Base-by-base conservation (phyloP, 805 yeast genomes). In the Candida koratica region DNA sequence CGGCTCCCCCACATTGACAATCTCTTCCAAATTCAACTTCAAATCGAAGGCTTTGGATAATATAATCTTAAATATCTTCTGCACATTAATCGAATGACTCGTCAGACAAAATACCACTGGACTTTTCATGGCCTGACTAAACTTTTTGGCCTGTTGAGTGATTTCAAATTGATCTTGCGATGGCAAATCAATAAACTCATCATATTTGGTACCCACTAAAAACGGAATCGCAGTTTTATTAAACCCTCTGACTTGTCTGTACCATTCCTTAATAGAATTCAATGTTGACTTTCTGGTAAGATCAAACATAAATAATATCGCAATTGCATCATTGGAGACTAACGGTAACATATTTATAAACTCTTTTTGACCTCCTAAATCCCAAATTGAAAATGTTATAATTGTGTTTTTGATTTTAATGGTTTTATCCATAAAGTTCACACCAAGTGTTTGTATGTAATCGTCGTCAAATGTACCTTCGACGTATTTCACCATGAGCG, bases 401-500 rank as follows among this genome's bases (percentile, higher is more conserved):
- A 85, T 87, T 3, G 96, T 88, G 41, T 84, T 80, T 38, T 88
- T 79, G 37, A 90, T 81, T 41, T 79, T 81, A 18, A 90, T 84
- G 41, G 83, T 80, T 49, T 88, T 82, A 56, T 93, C 96, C 85
- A 93, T 81, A 59, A 86, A 89, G 55, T 90, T 90, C 37, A 93
- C 97, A 5, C 98, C 98, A 35, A 87, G 65, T 0, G 98, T 90
- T 58, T 88, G 96, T 33, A 89, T 86, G 55, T 90, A 90, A 42
- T 82, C 87, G 52, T 86, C 93, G 54, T 88, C 95, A 56, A 84
- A 90, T 22, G 84, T 77, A 37, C 94, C 94, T 53, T 90, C 96
- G n/a, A 90, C 96, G 55, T 89, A 90, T 55, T 90, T 88, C 16
- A 89, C 96, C 97, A 90, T 89, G 40, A 90, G 63, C 5, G 97